A percentile compares a stretch with the other conserved stretches of the same genome.
Evolutionary conservation across 2,329 filamentous ascomycete genomes (phyloP).

Genomic region (Colletotrichum truncatum): DNA sequence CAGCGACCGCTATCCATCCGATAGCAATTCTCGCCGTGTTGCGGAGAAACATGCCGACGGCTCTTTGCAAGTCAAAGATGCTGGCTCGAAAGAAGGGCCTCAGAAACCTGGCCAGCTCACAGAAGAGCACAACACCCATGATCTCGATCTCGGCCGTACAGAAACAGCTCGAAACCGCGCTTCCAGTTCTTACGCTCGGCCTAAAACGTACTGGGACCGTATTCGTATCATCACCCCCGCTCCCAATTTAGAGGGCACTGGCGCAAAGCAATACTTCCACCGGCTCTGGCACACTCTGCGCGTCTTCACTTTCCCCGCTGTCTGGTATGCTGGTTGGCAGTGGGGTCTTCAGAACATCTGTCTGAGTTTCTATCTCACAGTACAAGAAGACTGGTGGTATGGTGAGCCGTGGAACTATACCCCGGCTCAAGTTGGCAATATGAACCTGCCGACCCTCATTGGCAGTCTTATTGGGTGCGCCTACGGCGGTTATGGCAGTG

Average conservation of each 20-base stretch:
- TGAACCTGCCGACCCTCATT: conserved; percentile 65
- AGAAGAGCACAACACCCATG: neutral
- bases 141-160: conserved; percentile 27
- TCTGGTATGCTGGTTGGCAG: conserved; percentile 65
- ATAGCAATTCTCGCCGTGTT: conserved; percentile 10
- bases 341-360: conserved; percentile 70
- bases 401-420: conserved; percentile 63
- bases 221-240: conserved; percentile 65
- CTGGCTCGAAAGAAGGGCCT: neutral
- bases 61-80: neutral
- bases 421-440: conserved; percentile 62
- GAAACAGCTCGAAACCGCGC: conserved; percentile 32
- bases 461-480: conserved; percentile 64
- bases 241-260: conserved; percentile 60
- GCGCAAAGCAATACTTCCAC: conserved; percentile 61
- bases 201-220: conserved; percentile 62
- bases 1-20: conserved; percentile 33
- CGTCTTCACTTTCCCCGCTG: conserved; percentile 66
- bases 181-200: conserved; percentile 37
- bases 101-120: conserved; percentile 9
- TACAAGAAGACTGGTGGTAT: conserved; percentile 66
- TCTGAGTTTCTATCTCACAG: conserved; percentile 66
- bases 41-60: conserved; percentile 21
- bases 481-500: conserved; percentile 66
- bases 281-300: conserved; percentile 64